Base-by-base conservation (phyloP, 1,284 basidiomycete species). In the Stygiomarasmius scandens region DNA sequence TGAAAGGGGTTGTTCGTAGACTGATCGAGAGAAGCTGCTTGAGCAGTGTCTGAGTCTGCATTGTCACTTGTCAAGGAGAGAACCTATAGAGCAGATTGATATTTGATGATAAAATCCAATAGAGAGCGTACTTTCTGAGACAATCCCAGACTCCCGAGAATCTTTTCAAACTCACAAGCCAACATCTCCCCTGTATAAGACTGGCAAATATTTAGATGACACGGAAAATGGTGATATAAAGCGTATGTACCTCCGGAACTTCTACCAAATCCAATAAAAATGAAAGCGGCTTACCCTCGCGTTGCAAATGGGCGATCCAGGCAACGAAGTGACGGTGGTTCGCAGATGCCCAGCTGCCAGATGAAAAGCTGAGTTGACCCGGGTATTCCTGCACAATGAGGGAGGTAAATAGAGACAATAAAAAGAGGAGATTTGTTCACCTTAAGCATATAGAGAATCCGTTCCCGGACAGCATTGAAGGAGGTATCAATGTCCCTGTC, bases 301-400 rank as follows among this genome's bases (percentile, higher is more conserved):
- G 29, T 29, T 70, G 62, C 12, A 71, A 55, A 41, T 72, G 68
- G 0, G 68, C 68, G 0, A 60, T 63, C 23, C 70, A 47, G 0
- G 66, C 71, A 6, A 72, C 54, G 27, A 61, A 69, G 0, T 65
- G 62, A 0, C 50, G 23, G 43, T 70, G 69, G 50, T 73, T 74
- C 0, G 69, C 67, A 0, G 67, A 69, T 1, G 69, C 71, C 71
- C 73, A 74, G 0, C 66, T 64, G 54, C 74, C 68, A 0, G 69
- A 72, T 0, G 64, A 61, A 53, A 71, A 71, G 59, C 50, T 61
- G 12, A 69, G 22, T 16, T 38, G 27, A 0, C 66, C 61, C 3
- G 51, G 43, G 27, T 66, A 58, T 16, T 66, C 65, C 43, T 61
- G 49, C 9, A 70, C 14, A 34, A 34, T 34, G 32, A 34, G 14